These are phyloP conservation scores for Podila clonocystis DNA, from an alignment of 192 early-diverging fungal genomes.

Conservation along the genomic window DNA sequence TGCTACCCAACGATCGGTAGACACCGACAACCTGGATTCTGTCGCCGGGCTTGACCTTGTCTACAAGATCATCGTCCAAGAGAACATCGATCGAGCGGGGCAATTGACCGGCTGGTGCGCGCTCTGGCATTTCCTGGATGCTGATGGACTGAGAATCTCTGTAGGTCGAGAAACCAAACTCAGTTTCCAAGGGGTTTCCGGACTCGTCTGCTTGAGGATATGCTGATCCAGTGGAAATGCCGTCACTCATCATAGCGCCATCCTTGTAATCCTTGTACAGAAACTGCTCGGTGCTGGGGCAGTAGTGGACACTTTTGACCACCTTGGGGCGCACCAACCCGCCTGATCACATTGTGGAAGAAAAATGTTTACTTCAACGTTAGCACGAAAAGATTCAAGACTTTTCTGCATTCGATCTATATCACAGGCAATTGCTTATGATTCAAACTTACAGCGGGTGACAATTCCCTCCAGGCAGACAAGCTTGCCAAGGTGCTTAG, in stretches of 20 bases:
- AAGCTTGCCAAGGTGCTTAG: conserved; percentile 84
- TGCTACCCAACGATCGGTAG: conserved; percentile 88
- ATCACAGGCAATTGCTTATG: too few relatives aligned
- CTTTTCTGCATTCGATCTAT: too few relatives aligned
- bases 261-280: conserved; percentile 89
- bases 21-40: conserved; percentile 94
- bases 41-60: conserved; percentile 96
- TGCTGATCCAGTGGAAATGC: conserved; percentile 75
- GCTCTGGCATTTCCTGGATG: conserved; percentile 99
- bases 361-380: too few relatives aligned
- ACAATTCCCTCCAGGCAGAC: conserved; percentile 98
- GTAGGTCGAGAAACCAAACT: conserved; percentile 91
- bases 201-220: conserved; percentile 97
- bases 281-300: conserved; percentile 84
- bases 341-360: conserved; percentile 56
- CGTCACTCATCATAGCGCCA: conserved; percentile 78
- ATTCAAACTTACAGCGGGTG: conserved; percentile 81
- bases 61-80: conserved; percentile 96
- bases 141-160: conserved; percentile 93
- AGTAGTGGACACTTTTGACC: conserved; percentile 90
- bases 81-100: conserved; percentile 95
- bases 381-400: not conserved
- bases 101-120: conserved; percentile 93
- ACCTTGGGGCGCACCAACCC: conserved; percentile 98
- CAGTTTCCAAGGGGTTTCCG: conserved; percentile 91